Base-by-base conservation (phyloP, 306 rosid genomes). In the Pueraria montana region DNA sequence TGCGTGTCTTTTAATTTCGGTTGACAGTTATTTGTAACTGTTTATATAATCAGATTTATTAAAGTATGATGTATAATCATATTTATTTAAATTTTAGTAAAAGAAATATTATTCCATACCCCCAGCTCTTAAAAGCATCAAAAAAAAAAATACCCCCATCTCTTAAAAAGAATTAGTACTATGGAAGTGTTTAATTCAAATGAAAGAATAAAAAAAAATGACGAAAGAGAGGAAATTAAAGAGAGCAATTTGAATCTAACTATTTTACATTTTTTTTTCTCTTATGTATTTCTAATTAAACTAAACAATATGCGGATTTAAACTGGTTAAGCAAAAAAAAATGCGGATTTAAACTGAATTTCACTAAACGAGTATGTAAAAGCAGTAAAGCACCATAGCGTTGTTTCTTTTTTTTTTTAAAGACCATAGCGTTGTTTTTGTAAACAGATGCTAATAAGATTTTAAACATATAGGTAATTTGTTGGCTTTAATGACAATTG, bases 21-120 rank as follows among this genome's bases (percentile, higher is more conserved):
- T 56, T 75, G 80, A 38, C 80, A 40, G 80, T 75, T 56, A 58
- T 21, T 75, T 58, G 20, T 58, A 36, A 20, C 24, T 36, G 56
- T 74, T 75, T 43, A 34, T 75, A 4, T 12, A 20, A 36, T 17
- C 32, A 18, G 30, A 32, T 17, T 50, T 10, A 30, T 27, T 50
- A 3, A 52, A 3, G 20, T 43, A 53, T 53, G 12, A 7, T 16
- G n/a, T 43, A 36, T 34, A 65, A 11, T 43, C 5, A 11, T 0
- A 0, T 67, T 18, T 40, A 21, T 67, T 69, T 21, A 5, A 5
- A 14, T 6, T 0, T 30, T 7, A 24, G n/a, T 63, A 17, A 32
- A n/a, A 62, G 7, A 58, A 55, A 55, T 18, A 9, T 53, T 53
- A 53, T 17, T 50, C 8, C 8, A 3, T 50, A 53, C 10, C 23